phyloP scores from a whole-genome alignment of 1,139 yeast genomes.

The Candida sanyaensis region DNA sequence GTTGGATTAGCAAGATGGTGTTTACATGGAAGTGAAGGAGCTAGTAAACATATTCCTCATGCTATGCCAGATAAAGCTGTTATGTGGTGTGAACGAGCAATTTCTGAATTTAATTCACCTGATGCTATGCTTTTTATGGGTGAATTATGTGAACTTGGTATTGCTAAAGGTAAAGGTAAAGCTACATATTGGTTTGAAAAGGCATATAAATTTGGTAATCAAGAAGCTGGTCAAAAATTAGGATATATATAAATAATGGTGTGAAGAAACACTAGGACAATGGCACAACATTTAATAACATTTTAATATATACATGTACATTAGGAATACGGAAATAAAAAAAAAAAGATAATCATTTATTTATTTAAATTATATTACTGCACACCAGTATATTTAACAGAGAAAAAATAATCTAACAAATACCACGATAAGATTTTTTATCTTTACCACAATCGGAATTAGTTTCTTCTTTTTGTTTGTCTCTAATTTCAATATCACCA shows the following conservation, averaged over 20 bases:
- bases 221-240: slow-evolving; percentile 20
- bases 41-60: slow-evolving; percentile 50
- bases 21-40: slow-evolving; percentile 74
- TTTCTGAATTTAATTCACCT: slow-evolving; percentile 68
- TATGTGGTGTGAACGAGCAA: slow-evolving; percentile 86
- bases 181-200: slow-evolving; percentile 24
- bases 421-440: slow-evolving; percentile 52
- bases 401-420: slow-evolving; percentile 34
- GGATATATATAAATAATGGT: slow-evolving; percentile 6
- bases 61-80: slow-evolving; percentile 79
- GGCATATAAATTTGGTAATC: slow-evolving; percentile 27
- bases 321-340: not conserved
- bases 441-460: slow-evolving; percentile 33
- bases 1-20: slow-evolving; percentile 93
- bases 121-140: slow-evolving; percentile 89
- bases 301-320: not conserved
- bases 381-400: too few relatives aligned
- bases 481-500: slow-evolving; percentile 32
- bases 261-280: not conserved
- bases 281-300: not conserved
- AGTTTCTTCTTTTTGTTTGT: slow-evolving; percentile 22
- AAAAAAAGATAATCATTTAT: too few relatives aligned
- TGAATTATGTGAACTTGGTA: slow-evolving; percentile 75
- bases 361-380: too few relatives aligned
- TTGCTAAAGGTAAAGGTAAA: slow-evolving; percentile 56